A percentile compares a stretch with the other conserved stretches of the same genome.
Evolutionary conservation across 2,329 filamentous ascomycete species (phyloP).

Genomic region (Fusarium dimerum): DNA sequence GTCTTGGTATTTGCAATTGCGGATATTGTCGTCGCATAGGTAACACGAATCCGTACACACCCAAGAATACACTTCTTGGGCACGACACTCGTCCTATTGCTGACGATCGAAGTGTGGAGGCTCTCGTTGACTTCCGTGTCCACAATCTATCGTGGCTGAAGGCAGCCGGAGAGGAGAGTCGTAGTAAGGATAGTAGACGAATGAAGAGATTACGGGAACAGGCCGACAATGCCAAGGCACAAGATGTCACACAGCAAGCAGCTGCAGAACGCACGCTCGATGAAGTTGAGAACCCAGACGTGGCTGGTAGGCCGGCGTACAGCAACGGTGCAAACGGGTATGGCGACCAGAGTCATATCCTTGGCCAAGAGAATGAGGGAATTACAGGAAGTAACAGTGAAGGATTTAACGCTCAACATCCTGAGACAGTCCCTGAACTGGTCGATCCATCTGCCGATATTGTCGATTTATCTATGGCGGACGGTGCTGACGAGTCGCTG

Average conservation of each 20-base stretch:
- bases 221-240: slow-evolving; percentile 59
- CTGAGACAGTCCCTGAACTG: slow-evolving; percentile 7
- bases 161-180: slow-evolving; percentile 57
- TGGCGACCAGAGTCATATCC: slow-evolving; percentile 36
- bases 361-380: slow-evolving; percentile 21
- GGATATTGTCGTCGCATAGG: slow-evolving; percentile 68
- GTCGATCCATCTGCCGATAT: slow-evolving; percentile 3
- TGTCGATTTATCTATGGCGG: slow-evolving; percentile 25
- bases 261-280: slow-evolving; percentile 26
- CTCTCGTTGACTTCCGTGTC: slow-evolving; percentile 83
- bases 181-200: slow-evolving; percentile 56
- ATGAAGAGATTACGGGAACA: slow-evolving; percentile 59
- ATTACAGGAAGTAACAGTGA: slow-evolving; percentile 10
- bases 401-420: slow-evolving; percentile 6
- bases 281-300: slow-evolving; percentile 6
- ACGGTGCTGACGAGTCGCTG: slow-evolving; percentile 33
- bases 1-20: slow-evolving; percentile 84
- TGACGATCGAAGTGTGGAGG: slow-evolving; percentile 87
- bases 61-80: slow-evolving; percentile 83
- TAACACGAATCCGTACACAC: slow-evolving; percentile 77
- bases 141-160: slow-evolving; percentile 86
- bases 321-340: slow-evolving; percentile 25
- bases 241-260: slow-evolving; percentile 40
- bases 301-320: slow-evolving; percentile 1
- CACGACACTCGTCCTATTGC: slow-evolving; percentile 90